Percentiles rank a stretch among this genome's conserved stretches.
These are phyloP conservation scores for Coemansia sp. DNA, from an alignment of 192 early-diverging fungal genomes.

Conservation along the genomic window DNA sequence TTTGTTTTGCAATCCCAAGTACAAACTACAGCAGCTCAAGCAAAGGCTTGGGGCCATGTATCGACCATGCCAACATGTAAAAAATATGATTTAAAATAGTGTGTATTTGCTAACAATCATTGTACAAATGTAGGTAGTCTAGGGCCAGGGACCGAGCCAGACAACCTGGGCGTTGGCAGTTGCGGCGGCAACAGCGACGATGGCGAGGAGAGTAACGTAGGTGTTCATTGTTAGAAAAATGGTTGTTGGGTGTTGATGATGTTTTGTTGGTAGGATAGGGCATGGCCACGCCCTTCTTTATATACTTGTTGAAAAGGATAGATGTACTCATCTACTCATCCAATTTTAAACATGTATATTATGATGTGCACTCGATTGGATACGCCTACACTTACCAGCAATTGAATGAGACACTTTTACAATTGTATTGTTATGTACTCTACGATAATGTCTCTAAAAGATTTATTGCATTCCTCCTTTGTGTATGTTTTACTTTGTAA, in stretches of 20 bases:
- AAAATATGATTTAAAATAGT: background rate
- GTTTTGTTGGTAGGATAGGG: too few species aligned
- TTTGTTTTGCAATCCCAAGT: too few species aligned
- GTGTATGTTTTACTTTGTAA: too few species aligned
- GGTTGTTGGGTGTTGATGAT: too few species aligned
- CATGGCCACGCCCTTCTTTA: background rate
- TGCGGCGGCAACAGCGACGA: slow-evolving; percentile 21
- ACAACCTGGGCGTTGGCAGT: slow-evolving; percentile 23
- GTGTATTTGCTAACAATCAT: background rate
- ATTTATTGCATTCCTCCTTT: too few species aligned
- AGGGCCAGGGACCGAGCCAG: slow-evolving; percentile 28
- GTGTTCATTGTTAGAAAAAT: slow-evolving; percentile 2
- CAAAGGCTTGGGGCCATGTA: too few species aligned
- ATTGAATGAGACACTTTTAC: background rate
- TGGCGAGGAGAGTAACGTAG: slow-evolving; percentile 20
- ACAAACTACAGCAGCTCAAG: too few species aligned
- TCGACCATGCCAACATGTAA: too few species aligned
- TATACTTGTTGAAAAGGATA: background rate
- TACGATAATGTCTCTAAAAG: background rate
- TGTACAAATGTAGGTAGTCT: background rate
- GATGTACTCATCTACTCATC: too few species aligned
- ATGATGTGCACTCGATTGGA: background rate
- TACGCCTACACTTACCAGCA: background rate
- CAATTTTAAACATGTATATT: background rate
- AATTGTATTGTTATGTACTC: background rate